These are phyloP conservation scores for Camelina hispida DNA, from an alignment of 345 rosid genomes.

Conservation along the genomic window DNA sequence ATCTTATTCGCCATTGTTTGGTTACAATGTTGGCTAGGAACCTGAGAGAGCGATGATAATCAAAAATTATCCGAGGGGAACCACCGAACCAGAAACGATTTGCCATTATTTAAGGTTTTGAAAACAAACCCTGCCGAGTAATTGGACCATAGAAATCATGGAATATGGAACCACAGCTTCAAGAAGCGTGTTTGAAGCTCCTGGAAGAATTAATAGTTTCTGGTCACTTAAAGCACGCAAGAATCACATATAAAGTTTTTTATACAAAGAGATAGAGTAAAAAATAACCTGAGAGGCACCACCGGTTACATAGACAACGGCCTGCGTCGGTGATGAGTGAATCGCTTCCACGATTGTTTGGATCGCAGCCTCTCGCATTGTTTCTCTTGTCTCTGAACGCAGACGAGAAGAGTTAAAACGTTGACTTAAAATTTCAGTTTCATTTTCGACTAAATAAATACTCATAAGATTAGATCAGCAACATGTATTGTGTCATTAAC, in stretches of 20 bases:
- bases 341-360: slow-evolving; percentile 67
- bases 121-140: slow-evolving; percentile 66
- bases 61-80: background rate
- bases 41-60: slow-evolving; percentile 41
- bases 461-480: no score
- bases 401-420: no score
- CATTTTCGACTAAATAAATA: no score
- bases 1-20: slow-evolving; percentile 61
- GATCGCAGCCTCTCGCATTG: slow-evolving; percentile 61
- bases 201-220: slow-evolving; percentile 46
- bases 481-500: no score
- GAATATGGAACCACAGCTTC: slow-evolving; percentile 87
- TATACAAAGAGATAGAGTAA: background rate
- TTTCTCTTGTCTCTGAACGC: background rate
- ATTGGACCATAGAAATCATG: slow-evolving; percentile 63
- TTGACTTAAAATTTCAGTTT: no score
- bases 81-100: background rate
- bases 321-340: slow-evolving; percentile 67
- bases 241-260: no score
- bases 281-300: slow-evolving; percentile 81
- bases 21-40: slow-evolving; percentile 60
- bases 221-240: background rate
- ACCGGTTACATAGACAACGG: slow-evolving; percentile 78
- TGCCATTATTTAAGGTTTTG: background rate
- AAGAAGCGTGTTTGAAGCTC: slow-evolving; percentile 84